These are phyloP conservation scores for Forsythia viridissima DNA, from an alignment of 257 asterid species.

Conservation along the genomic window DNA sequence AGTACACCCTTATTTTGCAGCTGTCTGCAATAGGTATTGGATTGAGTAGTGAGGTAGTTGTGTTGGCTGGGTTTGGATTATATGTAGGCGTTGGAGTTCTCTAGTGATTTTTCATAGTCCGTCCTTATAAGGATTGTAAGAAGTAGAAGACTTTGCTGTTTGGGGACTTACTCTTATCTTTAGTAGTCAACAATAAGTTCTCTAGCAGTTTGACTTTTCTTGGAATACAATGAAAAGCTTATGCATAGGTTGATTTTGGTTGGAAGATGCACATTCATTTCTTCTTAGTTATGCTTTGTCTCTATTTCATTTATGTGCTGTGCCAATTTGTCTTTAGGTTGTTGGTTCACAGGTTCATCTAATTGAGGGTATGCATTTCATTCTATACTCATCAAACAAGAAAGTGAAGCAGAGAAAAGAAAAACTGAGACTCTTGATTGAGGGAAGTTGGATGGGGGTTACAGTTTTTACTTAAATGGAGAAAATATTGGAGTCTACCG, in stretches of 20 bases:
- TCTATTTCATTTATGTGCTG: not conserved
- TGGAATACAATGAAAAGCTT: not conserved
- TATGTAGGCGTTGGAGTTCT: not conserved
- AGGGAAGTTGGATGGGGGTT: too few species aligned
- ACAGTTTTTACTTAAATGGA: not conserved
- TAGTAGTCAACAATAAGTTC: not conserved
- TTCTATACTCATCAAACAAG: not conserved
- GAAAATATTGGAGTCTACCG: not conserved
- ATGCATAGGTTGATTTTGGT: not conserved
- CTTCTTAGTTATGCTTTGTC: not conserved
- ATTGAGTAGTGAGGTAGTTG: not conserved
- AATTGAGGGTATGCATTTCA: not conserved
- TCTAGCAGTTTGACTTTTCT: not conserved
- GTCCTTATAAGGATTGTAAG: not conserved
- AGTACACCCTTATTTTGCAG: not conserved
- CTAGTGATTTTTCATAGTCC: not conserved
- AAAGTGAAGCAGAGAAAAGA: not conserved
- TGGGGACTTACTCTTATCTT: not conserved
- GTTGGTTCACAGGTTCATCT: not conserved
- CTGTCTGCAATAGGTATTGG: not conserved
- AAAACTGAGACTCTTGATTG: not conserved
- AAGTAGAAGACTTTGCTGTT: not conserved
- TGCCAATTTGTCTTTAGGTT: not conserved
- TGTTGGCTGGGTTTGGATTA: not conserved
- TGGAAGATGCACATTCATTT: not conserved